These are phyloP conservation scores for Coemansia sp. DNA, from an alignment of 371 early-diverging fungal genomes.

Conservation along the genomic window DNA sequence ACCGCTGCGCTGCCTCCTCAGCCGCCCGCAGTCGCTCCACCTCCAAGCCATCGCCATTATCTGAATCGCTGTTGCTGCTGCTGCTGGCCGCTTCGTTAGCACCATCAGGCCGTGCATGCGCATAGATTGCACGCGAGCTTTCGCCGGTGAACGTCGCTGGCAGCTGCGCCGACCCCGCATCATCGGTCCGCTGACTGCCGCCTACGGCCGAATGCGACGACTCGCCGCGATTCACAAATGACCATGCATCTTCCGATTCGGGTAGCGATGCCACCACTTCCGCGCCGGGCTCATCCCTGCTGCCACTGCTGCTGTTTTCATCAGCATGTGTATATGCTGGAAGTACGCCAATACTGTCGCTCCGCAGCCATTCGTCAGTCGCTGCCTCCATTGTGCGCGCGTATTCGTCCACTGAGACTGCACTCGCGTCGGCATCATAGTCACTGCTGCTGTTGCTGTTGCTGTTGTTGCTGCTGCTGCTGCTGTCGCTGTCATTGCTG, in stretches of 20 bases:
- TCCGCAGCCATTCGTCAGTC: too few relatives aligned
- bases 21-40: constrained; percentile 5
- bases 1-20: constrained; percentile 4
- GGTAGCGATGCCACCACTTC: constrained; percentile 6
- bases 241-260: constrained; percentile 24
- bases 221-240: constrained; percentile 16
- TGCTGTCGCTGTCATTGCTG: not conserved
- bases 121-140: constrained; percentile 25
- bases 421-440: not conserved
- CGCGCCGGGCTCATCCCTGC: not conserved
- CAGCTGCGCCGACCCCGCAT: not conserved
- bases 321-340: not conserved
- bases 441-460: too few relatives aligned
- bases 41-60: not conserved
- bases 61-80: constrained; percentile 11
- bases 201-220: constrained; percentile 2
- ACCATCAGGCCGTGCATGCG: constrained; percentile 1
- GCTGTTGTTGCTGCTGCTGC: too few relatives aligned
- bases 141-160: constrained; percentile 34
- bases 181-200: not conserved
- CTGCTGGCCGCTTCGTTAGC: not conserved
- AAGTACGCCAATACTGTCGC: too few relatives aligned
- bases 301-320: not conserved
- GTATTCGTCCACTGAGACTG: not conserved
- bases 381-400: too few relatives aligned